A percentile compares a stretch with the other conserved stretches of the same genome.
phyloP scores from a whole-genome alignment of 1,139 yeast species.

The Kodamaea alishanica region DNA sequence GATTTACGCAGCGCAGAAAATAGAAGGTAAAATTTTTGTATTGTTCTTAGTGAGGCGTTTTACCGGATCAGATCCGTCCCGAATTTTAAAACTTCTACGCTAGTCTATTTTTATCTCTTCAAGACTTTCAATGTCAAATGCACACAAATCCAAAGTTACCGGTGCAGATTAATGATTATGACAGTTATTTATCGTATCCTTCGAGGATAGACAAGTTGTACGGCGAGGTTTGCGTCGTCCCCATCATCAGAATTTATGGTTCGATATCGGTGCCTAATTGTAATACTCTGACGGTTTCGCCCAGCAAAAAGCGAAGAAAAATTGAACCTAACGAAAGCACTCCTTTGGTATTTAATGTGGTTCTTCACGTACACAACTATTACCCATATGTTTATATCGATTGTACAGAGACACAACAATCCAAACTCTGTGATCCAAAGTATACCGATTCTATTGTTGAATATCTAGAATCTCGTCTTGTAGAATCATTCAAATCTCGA shows the following conservation, averaged over 20 bases:
- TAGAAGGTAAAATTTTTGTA: too few relatives aligned
- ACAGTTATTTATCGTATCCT: constrained; percentile 53
- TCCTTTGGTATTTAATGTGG: constrained; percentile 18
- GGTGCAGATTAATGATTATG: constrained; percentile 56
- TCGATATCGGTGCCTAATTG: constrained; percentile 22
- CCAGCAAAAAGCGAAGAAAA: constrained; percentile 3
- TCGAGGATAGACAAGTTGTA: constrained; percentile 32
- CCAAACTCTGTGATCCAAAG: background rate
- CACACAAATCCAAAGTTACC: constrained; percentile 3
- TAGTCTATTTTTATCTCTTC: too few relatives aligned
- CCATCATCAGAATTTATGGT: constrained; percentile 77
- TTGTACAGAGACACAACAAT: constrained; percentile 22
- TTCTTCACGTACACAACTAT: constrained; percentile 76
- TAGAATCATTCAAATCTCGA: constrained; percentile 10
- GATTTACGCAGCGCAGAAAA: too few relatives aligned
- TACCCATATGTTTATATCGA: constrained; percentile 78
- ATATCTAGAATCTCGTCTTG: constrained; percentile 7
- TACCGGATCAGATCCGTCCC: too few relatives aligned
- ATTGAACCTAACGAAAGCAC: constrained; percentile 2
- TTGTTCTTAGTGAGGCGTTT: too few relatives aligned
- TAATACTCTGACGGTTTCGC: constrained; percentile 8
- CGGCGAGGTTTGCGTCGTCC: constrained; percentile 50
- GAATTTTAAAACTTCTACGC: too few relatives aligned
- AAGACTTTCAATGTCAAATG: too few relatives aligned
- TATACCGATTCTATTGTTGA: constrained; percentile 2